Conservation (phyloP, 1,284 basidiomycete species). For the Malassezia globosa region DNA sequence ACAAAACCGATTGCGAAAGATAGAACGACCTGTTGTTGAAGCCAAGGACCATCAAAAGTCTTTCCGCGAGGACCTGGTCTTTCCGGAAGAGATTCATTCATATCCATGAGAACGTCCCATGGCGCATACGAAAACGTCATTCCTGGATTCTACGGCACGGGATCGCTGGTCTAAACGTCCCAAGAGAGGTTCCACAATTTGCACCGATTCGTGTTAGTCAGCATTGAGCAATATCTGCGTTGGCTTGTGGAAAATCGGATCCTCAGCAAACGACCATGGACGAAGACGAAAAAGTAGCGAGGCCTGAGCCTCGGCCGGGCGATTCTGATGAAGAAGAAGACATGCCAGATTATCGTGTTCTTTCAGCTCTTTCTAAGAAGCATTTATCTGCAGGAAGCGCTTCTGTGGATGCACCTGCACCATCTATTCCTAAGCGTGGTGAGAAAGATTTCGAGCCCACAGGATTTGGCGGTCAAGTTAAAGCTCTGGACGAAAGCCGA, state of each 20-base stretch:
- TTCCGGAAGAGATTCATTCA: constrained; percentile 6
- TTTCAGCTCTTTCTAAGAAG: constrained; percentile 7
- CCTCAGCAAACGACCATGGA: constrained; percentile 15
- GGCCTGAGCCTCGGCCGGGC: not conserved
- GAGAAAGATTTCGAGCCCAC: constrained; percentile 64
- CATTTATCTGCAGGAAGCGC: not conserved
- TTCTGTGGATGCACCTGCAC: not conserved
- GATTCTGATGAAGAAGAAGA: constrained; percentile 16
- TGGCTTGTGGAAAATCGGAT: no score
- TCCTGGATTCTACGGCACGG: not conserved
- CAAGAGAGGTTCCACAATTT: no score
- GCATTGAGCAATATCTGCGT: no score
- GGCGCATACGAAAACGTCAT: not conserved
- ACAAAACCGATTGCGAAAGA: constrained; percentile 65
- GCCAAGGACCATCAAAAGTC: constrained; percentile 62
- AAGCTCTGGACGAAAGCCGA: constrained; percentile 68
- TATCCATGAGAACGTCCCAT: not conserved
- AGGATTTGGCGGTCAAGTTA: constrained; percentile 55
- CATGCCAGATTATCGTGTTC: constrained; percentile 18
- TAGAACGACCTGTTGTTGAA: constrained; percentile 75
- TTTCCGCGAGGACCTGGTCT: constrained; percentile 13
- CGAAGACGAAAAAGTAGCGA: constrained; percentile 5
- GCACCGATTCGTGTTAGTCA: constrained; percentile 4
- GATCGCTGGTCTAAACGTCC: no score
- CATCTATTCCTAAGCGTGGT: constrained; percentile 36